phyloP scores from a whole-genome alignment of 2,329 filamentous ascomycete species.

The Claviceps arundinis region DNA sequence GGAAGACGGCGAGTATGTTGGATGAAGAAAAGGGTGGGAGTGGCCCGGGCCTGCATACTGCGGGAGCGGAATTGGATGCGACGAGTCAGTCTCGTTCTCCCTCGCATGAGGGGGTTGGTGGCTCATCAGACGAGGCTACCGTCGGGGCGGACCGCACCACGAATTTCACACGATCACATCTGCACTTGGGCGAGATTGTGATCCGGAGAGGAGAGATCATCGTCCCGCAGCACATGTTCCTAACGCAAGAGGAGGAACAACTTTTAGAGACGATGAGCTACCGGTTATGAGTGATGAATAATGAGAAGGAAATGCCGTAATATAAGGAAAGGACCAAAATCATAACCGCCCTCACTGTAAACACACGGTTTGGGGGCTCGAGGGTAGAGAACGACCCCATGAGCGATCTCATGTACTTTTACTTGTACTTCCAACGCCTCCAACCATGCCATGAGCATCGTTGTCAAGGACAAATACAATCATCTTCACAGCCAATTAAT shows the following conservation, averaged over 20 bases:
- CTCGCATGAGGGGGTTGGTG: not conserved
- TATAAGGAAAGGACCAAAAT: no score
- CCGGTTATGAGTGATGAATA: constrained; percentile 12
- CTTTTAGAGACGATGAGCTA: constrained; percentile 22
- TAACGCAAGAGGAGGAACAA: constrained; percentile 24
- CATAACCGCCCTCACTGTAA: no score
- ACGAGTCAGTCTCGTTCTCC: not conserved
- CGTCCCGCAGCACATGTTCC: constrained; percentile 21
- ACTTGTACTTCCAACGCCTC: no score
- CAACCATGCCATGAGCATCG: no score
- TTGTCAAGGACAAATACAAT: no score
- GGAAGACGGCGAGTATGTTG: not conserved
- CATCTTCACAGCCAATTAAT: no score
- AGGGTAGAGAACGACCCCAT: no score
- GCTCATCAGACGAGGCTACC: not conserved
- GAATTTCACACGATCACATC: constrained; percentile 5
- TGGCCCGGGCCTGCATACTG: not conserved
- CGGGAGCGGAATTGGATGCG: not conserved
- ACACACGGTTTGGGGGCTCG: no score
- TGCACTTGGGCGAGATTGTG: constrained; percentile 17
- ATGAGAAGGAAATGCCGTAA: no score
- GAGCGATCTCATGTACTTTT: no score
- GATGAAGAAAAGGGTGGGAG: constrained; percentile 5
- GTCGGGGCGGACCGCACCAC: constrained; percentile 5
- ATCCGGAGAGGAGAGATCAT: constrained; percentile 21